A percentile compares a stretch with the other conserved stretches of the same genome.
phyloP scores from a whole-genome alignment of 495 filamentous ascomycete genomes.

The Haplographium delicatum region DNA sequence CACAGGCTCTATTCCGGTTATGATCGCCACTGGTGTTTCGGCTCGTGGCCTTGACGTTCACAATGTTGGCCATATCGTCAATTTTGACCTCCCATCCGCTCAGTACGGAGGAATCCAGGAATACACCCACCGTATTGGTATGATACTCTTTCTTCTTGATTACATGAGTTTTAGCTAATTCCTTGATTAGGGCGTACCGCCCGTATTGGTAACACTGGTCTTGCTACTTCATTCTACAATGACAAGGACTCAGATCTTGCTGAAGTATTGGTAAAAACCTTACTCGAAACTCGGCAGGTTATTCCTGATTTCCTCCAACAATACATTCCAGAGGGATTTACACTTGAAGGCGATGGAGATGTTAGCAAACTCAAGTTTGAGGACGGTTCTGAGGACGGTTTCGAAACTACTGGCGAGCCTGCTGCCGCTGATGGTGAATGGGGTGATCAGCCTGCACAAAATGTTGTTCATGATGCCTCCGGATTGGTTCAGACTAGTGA shows the following conservation, averaged over 20 bases:
- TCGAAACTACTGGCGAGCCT: conserved; percentile 26
- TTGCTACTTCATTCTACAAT: conserved; percentile 87
- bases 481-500: neutral
- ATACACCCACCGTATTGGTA: conserved; percentile 91
- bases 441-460: neutral
- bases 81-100: conserved; percentile 73
- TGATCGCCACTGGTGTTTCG: conserved; percentile 79
- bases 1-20: conserved; percentile 62
- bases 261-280: conserved; percentile 63
- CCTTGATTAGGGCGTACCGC: conserved; percentile 75
- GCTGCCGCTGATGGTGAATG: conserved; percentile 16
- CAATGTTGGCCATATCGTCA: conserved; percentile 86
- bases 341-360: conserved; percentile 16
- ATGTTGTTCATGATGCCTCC: neutral
- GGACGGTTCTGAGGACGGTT: conserved; percentile 58
- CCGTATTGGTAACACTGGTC: conserved; percentile 81
- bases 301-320: conserved; percentile 77
- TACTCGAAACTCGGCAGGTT: conserved; percentile 70
- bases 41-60: conserved; percentile 88
- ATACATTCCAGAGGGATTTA: conserved; percentile 50
- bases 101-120: conserved; percentile 84
- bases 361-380: conserved; percentile 49
- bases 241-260: conserved; percentile 63
- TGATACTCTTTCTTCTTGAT: conserved; percentile 21
- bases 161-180: conserved; percentile 9